Evolutionary conservation across 148 eudicot species (phyloP).

Genomic region (Fagopyrum esculentum): DNA sequence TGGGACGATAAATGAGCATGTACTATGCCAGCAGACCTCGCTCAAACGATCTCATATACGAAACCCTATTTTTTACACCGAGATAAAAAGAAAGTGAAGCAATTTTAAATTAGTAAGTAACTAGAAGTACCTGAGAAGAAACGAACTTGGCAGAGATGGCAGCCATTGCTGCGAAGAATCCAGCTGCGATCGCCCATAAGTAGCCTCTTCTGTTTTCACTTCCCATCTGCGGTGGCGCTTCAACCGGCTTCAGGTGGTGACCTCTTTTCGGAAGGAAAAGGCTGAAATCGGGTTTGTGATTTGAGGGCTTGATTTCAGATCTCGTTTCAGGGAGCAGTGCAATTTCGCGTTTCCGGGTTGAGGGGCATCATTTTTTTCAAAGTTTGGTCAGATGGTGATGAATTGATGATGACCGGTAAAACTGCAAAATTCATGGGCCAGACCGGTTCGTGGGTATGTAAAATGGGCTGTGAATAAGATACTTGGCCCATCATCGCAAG

Average conservation of each 20-base stretch:
- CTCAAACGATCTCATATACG: not conserved
- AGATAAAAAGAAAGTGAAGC: too few species aligned
- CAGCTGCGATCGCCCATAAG: constrained; percentile 76
- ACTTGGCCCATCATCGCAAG: not conserved
- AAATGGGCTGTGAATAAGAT: not conserved
- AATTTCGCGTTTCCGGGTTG: too few species aligned
- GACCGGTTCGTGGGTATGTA: not conserved
- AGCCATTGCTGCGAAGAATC: constrained; percentile 74
- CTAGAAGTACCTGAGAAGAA: constrained; percentile 40
- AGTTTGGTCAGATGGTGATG: not conserved
- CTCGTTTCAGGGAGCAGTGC: too few species aligned
- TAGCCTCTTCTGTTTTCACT: constrained; percentile 42
- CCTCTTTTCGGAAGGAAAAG: not conserved
- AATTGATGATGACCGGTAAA: not conserved
- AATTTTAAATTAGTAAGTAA: not conserved
- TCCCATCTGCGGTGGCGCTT: constrained; percentile 9
- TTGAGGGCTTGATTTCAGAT: too few species aligned
- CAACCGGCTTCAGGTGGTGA: not conserved
- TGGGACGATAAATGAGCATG: too few species aligned
- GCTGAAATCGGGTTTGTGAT: too few species aligned
- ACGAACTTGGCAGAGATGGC: constrained; percentile 83
- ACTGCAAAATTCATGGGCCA: not conserved
- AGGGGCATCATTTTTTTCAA: too few species aligned
- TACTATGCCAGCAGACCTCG: too few species aligned
- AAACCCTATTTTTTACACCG: not conserved